Percentiles rank a stretch among this genome's conserved stretches.
Conservation (phyloP, 495 filamentous ascomycete genomes). For the Daldinia grandis region DNA sequence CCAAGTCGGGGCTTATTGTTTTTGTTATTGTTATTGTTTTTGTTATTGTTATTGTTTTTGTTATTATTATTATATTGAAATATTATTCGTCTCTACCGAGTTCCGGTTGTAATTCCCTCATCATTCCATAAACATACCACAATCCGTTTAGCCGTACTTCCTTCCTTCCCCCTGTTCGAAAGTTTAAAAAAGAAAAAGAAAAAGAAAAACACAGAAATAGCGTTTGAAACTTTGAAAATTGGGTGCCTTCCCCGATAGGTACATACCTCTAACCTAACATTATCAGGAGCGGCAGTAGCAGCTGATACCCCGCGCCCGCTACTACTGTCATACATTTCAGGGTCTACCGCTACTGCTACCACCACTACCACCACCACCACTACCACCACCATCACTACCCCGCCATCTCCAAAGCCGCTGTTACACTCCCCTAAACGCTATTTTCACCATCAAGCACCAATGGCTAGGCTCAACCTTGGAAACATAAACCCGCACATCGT, state of each 20-base stretch:
- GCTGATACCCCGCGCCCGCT: slow-evolving; percentile 32
- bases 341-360: too few species aligned
- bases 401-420: slow-evolving; percentile 28
- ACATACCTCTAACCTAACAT: background rate
- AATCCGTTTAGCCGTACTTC: background rate
- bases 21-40: too few species aligned
- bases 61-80: background rate
- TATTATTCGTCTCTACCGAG: slow-evolving; percentile 5
- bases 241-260: background rate
- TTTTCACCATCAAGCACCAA: slow-evolving; percentile 55
- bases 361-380: too few species aligned
- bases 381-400: too few species aligned
- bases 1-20: background rate
- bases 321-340: slow-evolving; percentile 23
- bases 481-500: slow-evolving; percentile 92
- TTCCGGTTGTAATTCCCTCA: slow-evolving; percentile 27
- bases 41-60: background rate
- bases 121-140: slow-evolving; percentile 19
- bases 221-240: background rate
- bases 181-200: background rate
- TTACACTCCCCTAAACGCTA: slow-evolving; percentile 28
- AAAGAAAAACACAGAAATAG: background rate
- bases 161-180: slow-evolving; percentile 1
- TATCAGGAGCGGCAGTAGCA: slow-evolving; percentile 28
- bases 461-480: slow-evolving; percentile 73